These are phyloP conservation scores for Arthrobotrys pseudoclavata DNA, from an alignment of 2,329 filamentous ascomycete species.

Conservation along the genomic window DNA sequence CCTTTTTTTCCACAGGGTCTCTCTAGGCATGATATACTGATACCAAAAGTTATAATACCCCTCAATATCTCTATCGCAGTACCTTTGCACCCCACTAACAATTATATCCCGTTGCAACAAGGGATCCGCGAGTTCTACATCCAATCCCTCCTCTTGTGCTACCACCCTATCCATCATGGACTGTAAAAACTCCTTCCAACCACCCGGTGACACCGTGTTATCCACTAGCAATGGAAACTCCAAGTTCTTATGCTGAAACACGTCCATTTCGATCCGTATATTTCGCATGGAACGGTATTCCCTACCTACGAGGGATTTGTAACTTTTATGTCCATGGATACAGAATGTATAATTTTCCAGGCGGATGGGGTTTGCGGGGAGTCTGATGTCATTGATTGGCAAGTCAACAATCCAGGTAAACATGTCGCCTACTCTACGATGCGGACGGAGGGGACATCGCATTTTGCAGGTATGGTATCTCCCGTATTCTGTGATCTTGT, in stretches of 20 bases:
- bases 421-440: constrained; percentile 31
- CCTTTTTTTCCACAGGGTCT: constrained; percentile 20
- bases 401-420: constrained; percentile 38
- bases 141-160: neutral
- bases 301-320: neutral
- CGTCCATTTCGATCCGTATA: neutral
- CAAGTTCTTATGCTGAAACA: neutral
- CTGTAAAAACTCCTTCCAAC: constrained; percentile 21
- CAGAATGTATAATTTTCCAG: constrained; percentile 21
- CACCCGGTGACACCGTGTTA: neutral
- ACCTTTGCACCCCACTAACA: constrained; percentile 1
- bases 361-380: neutral
- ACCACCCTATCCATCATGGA: neutral
- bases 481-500: constrained; percentile 8
- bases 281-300: neutral
- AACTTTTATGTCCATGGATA: constrained; percentile 10
- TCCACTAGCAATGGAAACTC: constrained; percentile 16
- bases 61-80: constrained; percentile 19
- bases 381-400: neutral
- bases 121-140: constrained; percentile 14
- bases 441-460: constrained; percentile 23
- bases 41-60: constrained; percentile 43
- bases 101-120: constrained; percentile 13
- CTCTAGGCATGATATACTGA: constrained; percentile 29
- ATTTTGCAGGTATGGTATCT: constrained; percentile 22